Evolutionary conservation across 257 asterid genomes (phyloP).

Genomic region (Ocimum tenuiflorum): DNA sequence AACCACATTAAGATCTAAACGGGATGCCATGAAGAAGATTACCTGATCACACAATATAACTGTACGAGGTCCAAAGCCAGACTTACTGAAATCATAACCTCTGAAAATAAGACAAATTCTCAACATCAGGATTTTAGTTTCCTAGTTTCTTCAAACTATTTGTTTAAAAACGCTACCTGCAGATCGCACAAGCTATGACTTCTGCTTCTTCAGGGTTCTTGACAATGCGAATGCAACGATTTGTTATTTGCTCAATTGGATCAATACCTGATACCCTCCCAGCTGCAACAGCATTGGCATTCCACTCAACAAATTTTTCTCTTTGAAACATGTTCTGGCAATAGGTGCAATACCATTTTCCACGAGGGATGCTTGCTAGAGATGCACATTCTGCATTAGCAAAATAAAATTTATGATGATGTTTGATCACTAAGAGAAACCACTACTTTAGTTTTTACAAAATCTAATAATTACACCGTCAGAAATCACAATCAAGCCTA

Average conservation of each 20-base stretch:
- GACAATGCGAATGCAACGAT: slow-evolving; percentile 79
- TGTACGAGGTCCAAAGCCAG: slow-evolving; percentile 99
- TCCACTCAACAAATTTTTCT: slow-evolving; percentile 64
- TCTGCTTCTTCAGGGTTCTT: slow-evolving; percentile 87
- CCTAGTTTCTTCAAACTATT: not conserved
- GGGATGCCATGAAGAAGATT: slow-evolving; percentile 26
- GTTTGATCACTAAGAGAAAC: not conserved
- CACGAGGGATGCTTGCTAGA: slow-evolving; percentile 62
- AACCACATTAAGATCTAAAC: slow-evolving; percentile 3
- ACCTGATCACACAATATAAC: slow-evolving; percentile 98
- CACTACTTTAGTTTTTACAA: not conserved
- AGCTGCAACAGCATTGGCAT: slow-evolving; percentile 89
- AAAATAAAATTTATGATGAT: slow-evolving; percentile 15
- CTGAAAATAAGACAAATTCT: slow-evolving; percentile 34
- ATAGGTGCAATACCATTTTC: slow-evolving; percentile 95
- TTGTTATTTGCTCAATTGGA: slow-evolving; percentile 70
- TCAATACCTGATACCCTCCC: slow-evolving; percentile 77
- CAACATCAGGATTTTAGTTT: slow-evolving; percentile 5
- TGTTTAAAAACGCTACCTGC: slow-evolving; percentile 55
- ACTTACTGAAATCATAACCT: slow-evolving; percentile 88
- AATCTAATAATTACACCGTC: not conserved
- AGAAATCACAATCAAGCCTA: not conserved
- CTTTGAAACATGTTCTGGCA: slow-evolving; percentile 85
- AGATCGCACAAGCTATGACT: slow-evolving; percentile 87
- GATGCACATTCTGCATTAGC: slow-evolving; percentile 82